Base-by-base conservation (phyloP, 2,329 filamentous ascomycete genomes). In the Corynespora cassiicola region DNA sequence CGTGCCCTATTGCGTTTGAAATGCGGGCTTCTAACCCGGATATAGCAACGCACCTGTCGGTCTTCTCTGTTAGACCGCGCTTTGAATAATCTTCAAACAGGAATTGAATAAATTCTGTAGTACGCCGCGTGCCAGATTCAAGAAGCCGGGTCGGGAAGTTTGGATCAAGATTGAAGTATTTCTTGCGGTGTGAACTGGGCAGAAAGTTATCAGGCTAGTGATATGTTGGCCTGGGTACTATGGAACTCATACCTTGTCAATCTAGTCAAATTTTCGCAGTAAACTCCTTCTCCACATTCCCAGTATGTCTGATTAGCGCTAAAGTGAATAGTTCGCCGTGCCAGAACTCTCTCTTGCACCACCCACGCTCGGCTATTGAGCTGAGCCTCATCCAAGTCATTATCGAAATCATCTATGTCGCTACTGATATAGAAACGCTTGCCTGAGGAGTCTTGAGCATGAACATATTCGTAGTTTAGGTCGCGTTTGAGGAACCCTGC, bases 331-430 rank as follows among this genome's bases (percentile, higher is more conserved):
- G 47, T 54, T n/a, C 50, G 39, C 25, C 31, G 24, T 11, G 50
- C 36, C 15, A 56, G 34, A 7, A 46, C 48, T 14, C 40, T 24
- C 24, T 55, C 54, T 34, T 57, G 47, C 31, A 57, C 31, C 5
- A 54, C 54, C 54, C 47, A 56, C 21, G 42, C 52, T 35, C 50
- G 39, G 10, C 11, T 52, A 37, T 55, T 53, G n/a, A 57, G 45
- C 25, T 11, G 25, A 23, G 39, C 45, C 36, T 41, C 27, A 20
- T 40, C 42, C 11, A 33, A 26, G 26, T 36, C 31, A 24, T 35
- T 31, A 17, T 45, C 19, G 16, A 47, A 52, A 31, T 50, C 39
- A 37, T 55, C 47, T 3, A 42, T 47, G 14, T 45, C 34, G 18
- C 31, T 33, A 26, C 36, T 25, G 36, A 52, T 27, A 33, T 52